phyloP scores from a whole-genome alignment of 768 basidiomycete species.

The Clitopilus hobsonii region DNA sequence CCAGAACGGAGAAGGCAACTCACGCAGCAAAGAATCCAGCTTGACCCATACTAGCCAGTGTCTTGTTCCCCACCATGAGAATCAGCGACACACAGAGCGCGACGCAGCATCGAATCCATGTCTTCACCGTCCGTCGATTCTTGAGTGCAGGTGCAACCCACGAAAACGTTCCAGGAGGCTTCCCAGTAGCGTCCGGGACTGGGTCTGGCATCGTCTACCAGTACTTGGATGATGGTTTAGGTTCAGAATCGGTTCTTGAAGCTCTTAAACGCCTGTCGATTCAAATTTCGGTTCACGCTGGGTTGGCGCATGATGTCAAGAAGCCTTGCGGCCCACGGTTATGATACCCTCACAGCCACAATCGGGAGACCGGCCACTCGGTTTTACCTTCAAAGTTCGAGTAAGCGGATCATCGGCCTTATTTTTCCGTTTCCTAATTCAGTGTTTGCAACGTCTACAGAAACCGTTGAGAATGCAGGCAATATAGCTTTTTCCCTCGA shows the following conservation, averaged over 20 bases:
- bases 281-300: not conserved
- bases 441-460: too few species aligned
- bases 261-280: not conserved
- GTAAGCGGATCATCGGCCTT: not conserved
- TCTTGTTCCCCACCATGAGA: constrained; percentile 27
- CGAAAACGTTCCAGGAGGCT: constrained; percentile 16
- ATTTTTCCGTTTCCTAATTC: not conserved
- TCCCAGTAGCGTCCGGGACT: constrained; percentile 8
- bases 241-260: not conserved
- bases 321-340: not conserved
- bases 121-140: constrained; percentile 31
- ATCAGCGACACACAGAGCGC: constrained; percentile 26
- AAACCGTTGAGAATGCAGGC: too few species aligned
- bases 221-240: not conserved
- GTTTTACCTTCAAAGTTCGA: not conserved
- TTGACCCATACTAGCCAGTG: constrained; percentile 34
- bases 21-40: constrained; percentile 36
- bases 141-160: constrained; percentile 29
- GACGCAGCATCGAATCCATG: constrained; percentile 33
- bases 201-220: constrained; percentile 1
- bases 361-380: not conserved
- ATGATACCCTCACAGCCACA: not conserved
- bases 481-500: too few species aligned
- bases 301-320: not conserved
- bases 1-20: constrained; percentile 6